Evolutionary conservation across 768 basidiomycete genomes (phyloP).

Genomic region (Gymnopilus junonius): DNA sequence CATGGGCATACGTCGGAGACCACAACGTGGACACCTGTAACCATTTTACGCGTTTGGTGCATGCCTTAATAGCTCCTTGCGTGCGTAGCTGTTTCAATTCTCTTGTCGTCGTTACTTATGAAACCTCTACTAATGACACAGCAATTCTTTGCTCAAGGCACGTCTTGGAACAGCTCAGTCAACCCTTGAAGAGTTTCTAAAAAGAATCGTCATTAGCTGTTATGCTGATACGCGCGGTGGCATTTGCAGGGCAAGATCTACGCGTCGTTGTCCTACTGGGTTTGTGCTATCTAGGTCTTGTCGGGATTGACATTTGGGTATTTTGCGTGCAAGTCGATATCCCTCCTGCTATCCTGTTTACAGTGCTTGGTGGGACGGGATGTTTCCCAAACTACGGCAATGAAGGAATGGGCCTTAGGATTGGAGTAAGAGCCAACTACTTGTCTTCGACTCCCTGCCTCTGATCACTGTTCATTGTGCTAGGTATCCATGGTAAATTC

Average conservation of each 20-base stretch:
- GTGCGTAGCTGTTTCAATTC: conserved; percentile 20
- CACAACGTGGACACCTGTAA: conserved; percentile 35
- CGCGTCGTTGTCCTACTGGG: conserved; percentile 33
- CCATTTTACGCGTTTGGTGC: conserved; percentile 33
- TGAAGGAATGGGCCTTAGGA: conserved; percentile 32
- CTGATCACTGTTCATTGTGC: conserved; percentile 6
- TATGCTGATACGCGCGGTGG: conserved; percentile 49
- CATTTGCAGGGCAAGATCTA: conserved; percentile 41
- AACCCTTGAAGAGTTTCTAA: neutral
- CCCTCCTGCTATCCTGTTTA: conserved; percentile 27
- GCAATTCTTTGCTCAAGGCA: conserved; percentile 48
- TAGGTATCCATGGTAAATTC: conserved; percentile 27
- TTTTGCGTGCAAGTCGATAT: conserved; percentile 34
- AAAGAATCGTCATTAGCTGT: conserved; percentile 31
- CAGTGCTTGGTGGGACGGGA: conserved; percentile 32
- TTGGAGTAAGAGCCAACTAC: conserved; percentile 34
- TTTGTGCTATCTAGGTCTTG: conserved; percentile 33
- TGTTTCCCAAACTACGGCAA: conserved; percentile 44
- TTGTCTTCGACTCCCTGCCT: neutral
- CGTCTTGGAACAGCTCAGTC: neutral
- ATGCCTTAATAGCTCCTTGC: conserved; percentile 38
- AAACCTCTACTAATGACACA: conserved; percentile 14
- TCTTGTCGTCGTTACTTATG: neutral
- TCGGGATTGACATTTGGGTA: conserved; percentile 39
- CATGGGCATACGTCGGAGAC: conserved; percentile 42